Base-by-base conservation (phyloP, 2,329 filamentous ascomycete genomes). In the Xylogone sp. region DNA sequence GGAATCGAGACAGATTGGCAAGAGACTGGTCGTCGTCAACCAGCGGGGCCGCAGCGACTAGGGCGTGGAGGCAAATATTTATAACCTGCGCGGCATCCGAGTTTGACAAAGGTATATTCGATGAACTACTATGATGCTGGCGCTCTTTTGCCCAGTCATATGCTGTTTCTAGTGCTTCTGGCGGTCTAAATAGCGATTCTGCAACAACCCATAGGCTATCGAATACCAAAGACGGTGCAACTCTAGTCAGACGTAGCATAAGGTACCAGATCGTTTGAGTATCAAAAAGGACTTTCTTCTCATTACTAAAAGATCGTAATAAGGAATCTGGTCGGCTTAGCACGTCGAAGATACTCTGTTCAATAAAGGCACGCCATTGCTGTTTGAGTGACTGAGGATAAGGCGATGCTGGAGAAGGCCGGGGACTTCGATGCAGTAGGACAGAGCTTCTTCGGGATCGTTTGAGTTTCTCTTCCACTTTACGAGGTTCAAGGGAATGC, bases 201-300 rank as follows among this genome's bases (percentile, higher is more conserved):
- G 82, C 73, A 5, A 81, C 80, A 56, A 81, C 71, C 84, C 84
- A 88, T 4, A 87, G 70, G 59, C 81, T 83, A 61, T 86, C 79
- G 48, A 85, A 78, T 2, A 86, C 81, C 19, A 86, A 63, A 45
- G 71, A 79, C 3, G 82, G 79, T 16, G 77, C 75, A 42, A 77
- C 74, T 46, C 80, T 73, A 4, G 78, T 82, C 65, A 86, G 68
- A 51, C 78, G 77, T 50, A 83, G 67, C 74, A 84, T 82, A 59
- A 78, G 81, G 61, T 83, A 84, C 81, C 79, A 86, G 1, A 83
- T 68, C 13, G 76, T 80, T 48, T 82, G 80, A 1, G 82, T 84
- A 63, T 86, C 81, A 50, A 81, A 75, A 1, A 82, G 63, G 43
- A 75, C 72, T 10, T 73, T 75, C 10, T 59, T 47, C 20, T 78